A percentile compares a stretch with the other conserved stretches of the same genome.
Evolutionary conservation across 2,329 filamentous ascomycete species (phyloP).

Genomic region (Eutypa lata): DNA sequence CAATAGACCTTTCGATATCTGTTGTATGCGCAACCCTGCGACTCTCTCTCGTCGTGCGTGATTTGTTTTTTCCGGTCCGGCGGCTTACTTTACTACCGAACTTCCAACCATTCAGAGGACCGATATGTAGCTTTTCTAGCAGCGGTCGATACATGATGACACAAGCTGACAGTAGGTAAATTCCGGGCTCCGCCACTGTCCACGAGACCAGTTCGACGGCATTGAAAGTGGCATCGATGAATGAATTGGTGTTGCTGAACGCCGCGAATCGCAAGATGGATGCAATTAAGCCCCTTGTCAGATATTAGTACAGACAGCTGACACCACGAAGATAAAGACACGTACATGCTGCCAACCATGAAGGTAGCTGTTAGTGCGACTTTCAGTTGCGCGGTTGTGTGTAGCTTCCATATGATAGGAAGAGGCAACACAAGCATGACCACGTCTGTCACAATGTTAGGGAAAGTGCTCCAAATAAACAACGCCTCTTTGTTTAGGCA

Average conservation of each 20-base stretch:
- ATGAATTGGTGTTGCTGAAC: slow-evolving; percentile 17
- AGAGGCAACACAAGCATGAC: slow-evolving; percentile 31
- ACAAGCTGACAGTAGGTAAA: slow-evolving; percentile 26
- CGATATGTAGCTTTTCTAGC: slow-evolving; percentile 7
- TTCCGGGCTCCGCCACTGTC: slow-evolving; percentile 20
- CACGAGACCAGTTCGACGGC: slow-evolving; percentile 18
- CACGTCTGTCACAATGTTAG: slow-evolving; percentile 34
- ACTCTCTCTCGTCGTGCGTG: no score
- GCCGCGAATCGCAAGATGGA: slow-evolving; percentile 25
- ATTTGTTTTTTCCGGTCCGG: no score
- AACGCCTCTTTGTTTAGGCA: slow-evolving; percentile 26
- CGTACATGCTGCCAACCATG: slow-evolving; percentile 14
- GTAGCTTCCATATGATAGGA: slow-evolving; percentile 29
- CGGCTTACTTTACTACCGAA: not conserved
- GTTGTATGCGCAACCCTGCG: no score
- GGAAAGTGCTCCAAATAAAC: slow-evolving; percentile 28
- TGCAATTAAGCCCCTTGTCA: slow-evolving; percentile 20
- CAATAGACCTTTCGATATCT: not conserved
- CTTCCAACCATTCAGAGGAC: not conserved
- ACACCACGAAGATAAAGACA: not conserved
- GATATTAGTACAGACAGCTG: not conserved
- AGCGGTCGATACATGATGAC: slow-evolving; percentile 25
- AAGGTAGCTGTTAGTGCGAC: slow-evolving; percentile 12
- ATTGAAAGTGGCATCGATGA: slow-evolving; percentile 17
- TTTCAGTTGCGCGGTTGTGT: slow-evolving; percentile 7